Evolutionary conservation across 805 yeast species (phyloP), one percentile per base, ranked within the genome.

Genomic region (Saccharomycopsis babjevae): DNA sequence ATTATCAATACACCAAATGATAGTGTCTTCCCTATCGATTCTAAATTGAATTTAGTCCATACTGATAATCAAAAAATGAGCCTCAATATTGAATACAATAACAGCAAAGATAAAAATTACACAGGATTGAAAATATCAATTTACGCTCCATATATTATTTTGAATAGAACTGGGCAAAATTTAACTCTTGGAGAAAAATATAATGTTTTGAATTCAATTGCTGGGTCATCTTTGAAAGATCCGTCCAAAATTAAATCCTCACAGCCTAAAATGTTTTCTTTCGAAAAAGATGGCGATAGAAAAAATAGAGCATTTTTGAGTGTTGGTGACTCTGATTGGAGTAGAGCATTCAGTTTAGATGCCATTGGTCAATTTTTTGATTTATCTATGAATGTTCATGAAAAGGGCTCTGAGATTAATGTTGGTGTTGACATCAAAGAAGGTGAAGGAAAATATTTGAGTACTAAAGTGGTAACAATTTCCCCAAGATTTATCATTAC

Each of bases 341-440:
- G 97, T 65, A 70, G 76, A 1, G 88, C 89, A 1, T 76, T 89
- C 56, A 85, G 96, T 69, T 84, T 94, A 67, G 97, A 92, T 69
- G 96, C 96, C 3, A 80, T 93, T 60, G 99, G 99, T 0, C 93
- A 91, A 65, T 76, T 84, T 0, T 78, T 81, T 52, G 96, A 84
- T 60, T 74, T 81, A 2, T 72, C 73, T 2, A 70, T 84, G 59
- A 81, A 81, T 42, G 66, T 83, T 1, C 74, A 77, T 46, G 80
- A 79, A 13, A 79, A 71, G 71, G 71, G 83, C 71, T 28, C 61
- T 38, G 97, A 91, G 67, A 82, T 83, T 63, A 84, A 87, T 68
- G 73, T 92, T 13, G 98, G 98, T 15, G 72, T 92, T 32, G 77
- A 81, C 34, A 82, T 89, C 13, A 72, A 79, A 0, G 97, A 91